Evolutionary conservation across 192 early-diverging fungal genomes (phyloP).

Genomic region (Coemansia sp.): DNA sequence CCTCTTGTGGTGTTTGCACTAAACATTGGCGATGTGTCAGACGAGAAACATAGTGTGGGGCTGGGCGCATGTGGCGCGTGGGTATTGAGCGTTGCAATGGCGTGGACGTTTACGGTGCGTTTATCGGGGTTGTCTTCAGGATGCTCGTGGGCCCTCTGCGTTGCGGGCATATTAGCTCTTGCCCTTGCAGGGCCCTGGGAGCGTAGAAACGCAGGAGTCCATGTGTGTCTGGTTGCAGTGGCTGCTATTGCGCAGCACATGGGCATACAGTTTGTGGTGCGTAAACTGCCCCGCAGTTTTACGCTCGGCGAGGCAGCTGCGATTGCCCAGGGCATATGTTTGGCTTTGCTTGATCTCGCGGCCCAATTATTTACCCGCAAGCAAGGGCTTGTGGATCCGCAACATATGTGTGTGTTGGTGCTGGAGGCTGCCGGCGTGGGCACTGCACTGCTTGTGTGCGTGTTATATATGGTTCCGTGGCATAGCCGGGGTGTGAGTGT

Average conservation of each 20-base stretch:
- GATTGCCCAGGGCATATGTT: constrained; percentile 15
- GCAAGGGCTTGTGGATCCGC: too few species aligned
- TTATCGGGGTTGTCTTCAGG: not conserved
- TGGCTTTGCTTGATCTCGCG: not conserved
- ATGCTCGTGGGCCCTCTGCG: not conserved
- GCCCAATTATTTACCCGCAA: not conserved
- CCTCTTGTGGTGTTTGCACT: constrained; percentile 28
- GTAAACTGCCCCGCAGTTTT: constrained; percentile 27
- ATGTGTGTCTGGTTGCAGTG: not conserved
- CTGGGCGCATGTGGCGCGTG: not conserved
- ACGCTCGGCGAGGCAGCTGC: constrained; percentile 45
- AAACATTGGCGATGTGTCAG: not conserved
- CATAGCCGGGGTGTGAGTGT: not conserved
- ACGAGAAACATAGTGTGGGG: not conserved
- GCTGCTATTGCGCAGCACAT: not conserved
- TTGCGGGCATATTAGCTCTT: constrained; percentile 4
- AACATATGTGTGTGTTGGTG: constrained; percentile 8
- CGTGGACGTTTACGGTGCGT: constrained; percentile 6
- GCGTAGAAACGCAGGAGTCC: too few species aligned
- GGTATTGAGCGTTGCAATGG: constrained; percentile 5
- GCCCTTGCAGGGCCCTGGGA: not conserved
- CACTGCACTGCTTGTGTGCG: not conserved
- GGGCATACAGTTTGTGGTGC: not conserved
- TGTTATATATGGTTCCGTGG: not conserved
- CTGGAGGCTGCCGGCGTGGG: constrained; percentile 24